phyloP scores from a whole-genome alignment of 1,284 basidiomycete species.

The Ganoderma multipileum region DNA sequence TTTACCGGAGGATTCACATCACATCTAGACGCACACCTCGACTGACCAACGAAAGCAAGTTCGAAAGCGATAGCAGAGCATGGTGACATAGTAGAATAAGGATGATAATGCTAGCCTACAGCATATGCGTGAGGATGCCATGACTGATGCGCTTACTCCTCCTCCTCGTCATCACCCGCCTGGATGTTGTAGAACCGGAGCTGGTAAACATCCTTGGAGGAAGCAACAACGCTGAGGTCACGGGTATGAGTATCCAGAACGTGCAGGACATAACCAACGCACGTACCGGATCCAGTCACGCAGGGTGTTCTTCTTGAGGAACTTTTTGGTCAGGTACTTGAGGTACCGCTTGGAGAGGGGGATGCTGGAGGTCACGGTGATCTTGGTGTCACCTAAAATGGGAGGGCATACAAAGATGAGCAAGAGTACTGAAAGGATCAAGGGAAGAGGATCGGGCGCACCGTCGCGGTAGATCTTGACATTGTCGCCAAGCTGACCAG shows the following conservation, averaged over 20 bases:
- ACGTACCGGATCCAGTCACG: constrained; percentile 85
- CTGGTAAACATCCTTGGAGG: constrained; percentile 89
- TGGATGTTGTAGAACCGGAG: constrained; percentile 95
- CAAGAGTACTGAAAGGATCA: not conserved
- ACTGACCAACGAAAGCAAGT: constrained; percentile 8
- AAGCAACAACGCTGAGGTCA: constrained; percentile 76
- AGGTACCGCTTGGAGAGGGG: constrained; percentile 93
- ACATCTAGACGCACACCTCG: not conserved
- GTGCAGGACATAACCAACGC: not conserved
- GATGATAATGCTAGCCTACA: constrained; percentile 27
- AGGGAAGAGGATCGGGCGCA: constrained; percentile 46
- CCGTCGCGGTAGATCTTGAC: constrained; percentile 86
- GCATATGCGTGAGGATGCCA: constrained; percentile 22
- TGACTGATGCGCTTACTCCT: constrained; percentile 22
- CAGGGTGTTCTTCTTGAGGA: constrained; percentile 89
- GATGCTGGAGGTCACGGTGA: constrained; percentile 83
- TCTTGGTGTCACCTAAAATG: constrained; percentile 68
- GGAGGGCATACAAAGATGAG: constrained; percentile 1
- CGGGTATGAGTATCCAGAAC: too few relatives aligned
- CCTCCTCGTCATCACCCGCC: constrained; percentile 40
- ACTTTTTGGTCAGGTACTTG: constrained; percentile 96
- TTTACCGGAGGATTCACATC: constrained; percentile 47
- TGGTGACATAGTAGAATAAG: constrained; percentile 28
- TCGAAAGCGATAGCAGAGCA: constrained; percentile 29
- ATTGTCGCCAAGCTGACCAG: constrained; percentile 87